Base-by-base conservation (phyloP, 2,329 filamentous ascomycete genomes). In the Colletotrichum echinochloae region DNA sequence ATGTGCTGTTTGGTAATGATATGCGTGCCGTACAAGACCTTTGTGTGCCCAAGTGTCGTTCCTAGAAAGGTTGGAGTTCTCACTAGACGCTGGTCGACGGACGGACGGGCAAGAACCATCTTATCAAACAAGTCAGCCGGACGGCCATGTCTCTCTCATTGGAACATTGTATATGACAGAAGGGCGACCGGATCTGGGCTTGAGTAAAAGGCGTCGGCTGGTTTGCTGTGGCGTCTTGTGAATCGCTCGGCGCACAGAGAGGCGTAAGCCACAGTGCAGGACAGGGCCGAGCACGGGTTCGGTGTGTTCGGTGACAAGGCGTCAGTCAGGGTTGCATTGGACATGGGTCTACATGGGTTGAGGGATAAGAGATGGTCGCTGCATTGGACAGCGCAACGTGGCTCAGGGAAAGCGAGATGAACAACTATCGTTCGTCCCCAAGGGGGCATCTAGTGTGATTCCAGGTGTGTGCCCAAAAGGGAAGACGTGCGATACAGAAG, bases 391-490 rank as follows among this genome's bases (percentile, higher is more conserved):
- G 62, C 61, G 68, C 68, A 70, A 67, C 52, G 37, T 63, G 51
- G 44, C 20, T 56, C 56, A 46, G 30, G 54, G 59, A 55, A 60
- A 61, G 59, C 60, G 68, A 68, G 28, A 63, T 71, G 64, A 67
- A 48, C 20, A 54, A 39, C 37, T 28, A 37, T 71, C 57, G 64
- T 49, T 26, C 57, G 64, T 71, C 52, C 51, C 57, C 60, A 54
- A 67, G 68, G 59, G 64, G 52, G 51, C 28, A 62, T n/a, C n/a
- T n/a, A n/a, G n/a, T n/a, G n/a, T n/a, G n/a, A 71, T 63, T 62
- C 64, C 59, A 62, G 51, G 30, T 30, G 59, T 52, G 35, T 44
- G 35, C 68, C 68, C 35, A 57, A 71, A 71, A 48, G 55, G 64
- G 67, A 67, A 23, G 67, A 67, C 67, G 41, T 70, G 68, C 68